Base-by-base conservation (phyloP, 345 rosid species). In the Brassica rapa region DNA sequence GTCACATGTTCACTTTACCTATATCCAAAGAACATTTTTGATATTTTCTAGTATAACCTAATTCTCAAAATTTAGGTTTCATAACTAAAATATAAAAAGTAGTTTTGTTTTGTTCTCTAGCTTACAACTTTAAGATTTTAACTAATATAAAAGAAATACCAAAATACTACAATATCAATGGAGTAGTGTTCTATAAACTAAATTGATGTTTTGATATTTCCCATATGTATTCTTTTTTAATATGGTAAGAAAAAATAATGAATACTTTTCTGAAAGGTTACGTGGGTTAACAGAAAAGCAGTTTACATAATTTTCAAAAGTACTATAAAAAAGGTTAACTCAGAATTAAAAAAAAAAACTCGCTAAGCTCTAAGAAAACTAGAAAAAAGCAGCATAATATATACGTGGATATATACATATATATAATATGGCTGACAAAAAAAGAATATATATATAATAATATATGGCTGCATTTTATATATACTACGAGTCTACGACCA, bases 261-360 rank as follows among this genome's bases (percentile, higher is more conserved):
- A 24, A 73, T 61, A 72, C 69, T 78, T 78, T 72, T 30, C 15
- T 12, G 37, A 78, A 80, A 80, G 82, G 71, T 74, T 74, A 69
- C 55, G 75, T 74, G 79, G 68, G 53, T 69, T 74, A 23, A 75
- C 39, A 72, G 29, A 8, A 74, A 79, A 74, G 71, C 79, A 69
- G 4, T 55, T n/a, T 12, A 15, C 37, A 23, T 35, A 24, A 33
- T 23, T n/a, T 37, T 5, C 19, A 46, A 61, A 67, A 72, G 69
- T 66, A 72, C 7, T 60, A 32, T 30, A 66, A 78, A 72, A 37
- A 23, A 43, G 25, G 23, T 41, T 23, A 9, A 27, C 4, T 27
- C 30, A 27, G 30, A 64, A 78, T 64, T 12, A 9, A 14, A 51
- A 72, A n/a, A 32, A 25, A 46, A 73, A 29, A 51, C 32, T 37